Evolutionary conservation across 176 grass and related monocot genomes (phyloP).

Genomic region (Oryza rufipogon): DNA sequence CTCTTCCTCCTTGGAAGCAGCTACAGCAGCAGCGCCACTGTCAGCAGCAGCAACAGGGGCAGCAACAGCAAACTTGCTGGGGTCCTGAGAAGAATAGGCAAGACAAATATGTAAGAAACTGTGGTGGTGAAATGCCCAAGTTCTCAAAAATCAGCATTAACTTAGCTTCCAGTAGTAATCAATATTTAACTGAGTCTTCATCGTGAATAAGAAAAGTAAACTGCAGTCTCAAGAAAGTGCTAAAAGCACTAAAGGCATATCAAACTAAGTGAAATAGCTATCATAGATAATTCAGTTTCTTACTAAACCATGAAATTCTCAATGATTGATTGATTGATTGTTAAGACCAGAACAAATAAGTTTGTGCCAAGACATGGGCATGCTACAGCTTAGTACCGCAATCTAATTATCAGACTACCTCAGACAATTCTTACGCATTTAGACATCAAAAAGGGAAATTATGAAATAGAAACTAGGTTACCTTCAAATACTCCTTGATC

Average conservation of each 20-base stretch:
- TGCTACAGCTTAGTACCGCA: not conserved
- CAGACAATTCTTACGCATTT: not conserved
- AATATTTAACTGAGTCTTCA: no score
- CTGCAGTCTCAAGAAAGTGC: not conserved
- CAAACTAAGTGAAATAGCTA: no score
- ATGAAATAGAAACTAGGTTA: constrained; percentile 3
- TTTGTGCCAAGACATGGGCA: not conserved
- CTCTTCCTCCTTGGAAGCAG: constrained; percentile 54
- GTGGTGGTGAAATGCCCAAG: not conserved
- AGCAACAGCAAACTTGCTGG: constrained; percentile 67
- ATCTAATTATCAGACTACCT: not conserved
- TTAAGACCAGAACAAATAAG: no score
- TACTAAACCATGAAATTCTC: no score
- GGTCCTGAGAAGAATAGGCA: constrained; percentile 49
- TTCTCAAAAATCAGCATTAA: not conserved
- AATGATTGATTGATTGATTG: no score
- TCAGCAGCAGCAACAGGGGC: constrained; percentile 49
- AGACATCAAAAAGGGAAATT: no score
- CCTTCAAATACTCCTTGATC: constrained; percentile 90
- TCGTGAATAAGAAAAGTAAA: not conserved
- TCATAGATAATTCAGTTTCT: no score
- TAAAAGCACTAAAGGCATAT: no score
- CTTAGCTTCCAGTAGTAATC: no score
- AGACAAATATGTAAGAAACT: not conserved
- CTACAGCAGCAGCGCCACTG: constrained; percentile 31